Conservation (phyloP, 179 eudicot genomes). For the Beta macrorhiza region DNA sequence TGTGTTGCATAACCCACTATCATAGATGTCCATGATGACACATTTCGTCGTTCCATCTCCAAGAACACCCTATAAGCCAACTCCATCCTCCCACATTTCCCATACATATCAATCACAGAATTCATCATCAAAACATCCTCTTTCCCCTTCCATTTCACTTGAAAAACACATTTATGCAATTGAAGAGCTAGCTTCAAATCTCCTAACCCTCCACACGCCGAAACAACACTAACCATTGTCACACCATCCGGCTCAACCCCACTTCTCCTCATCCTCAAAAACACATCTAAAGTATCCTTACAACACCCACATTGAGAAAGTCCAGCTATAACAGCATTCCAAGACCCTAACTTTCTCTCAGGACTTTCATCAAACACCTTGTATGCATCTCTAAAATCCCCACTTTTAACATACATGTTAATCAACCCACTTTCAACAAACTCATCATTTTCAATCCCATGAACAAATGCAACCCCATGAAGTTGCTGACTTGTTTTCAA, state of each 20-base stretch:
- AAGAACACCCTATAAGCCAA: conserved; percentile 56
- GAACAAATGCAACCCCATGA: conserved; percentile 47
- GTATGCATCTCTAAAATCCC: conserved; percentile 50
- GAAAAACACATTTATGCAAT: conserved; percentile 62
- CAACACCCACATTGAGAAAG: conserved; percentile 56
- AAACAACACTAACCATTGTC: conserved; percentile 59
- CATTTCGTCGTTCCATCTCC: conserved; percentile 50
- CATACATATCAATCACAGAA: conserved; percentile 74
- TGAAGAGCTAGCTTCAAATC: conserved; percentile 63
- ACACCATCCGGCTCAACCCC: conserved; percentile 66
- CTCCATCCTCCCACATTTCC: conserved; percentile 88
- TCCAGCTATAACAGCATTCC: conserved; percentile 77
- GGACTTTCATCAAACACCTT: conserved; percentile 67
- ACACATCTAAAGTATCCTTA: conserved; percentile 55
- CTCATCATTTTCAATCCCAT: conserved; percentile 49
- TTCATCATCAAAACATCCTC: conserved; percentile 60
- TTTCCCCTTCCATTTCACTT: conserved; percentile 40
- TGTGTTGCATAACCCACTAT: conserved; percentile 77
- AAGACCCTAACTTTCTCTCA: conserved; percentile 74
- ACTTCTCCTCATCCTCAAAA: conserved; percentile 47
- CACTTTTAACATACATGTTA: conserved; percentile 50
- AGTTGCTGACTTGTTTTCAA: conserved; percentile 39
- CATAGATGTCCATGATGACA: conserved; percentile 87
- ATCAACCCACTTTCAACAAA: conserved; percentile 71
- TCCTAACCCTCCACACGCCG: conserved; percentile 71